Base-by-base conservation (phyloP, 371 early-diverging fungal genomes). In the Saksenaea vasiformis region DNA sequence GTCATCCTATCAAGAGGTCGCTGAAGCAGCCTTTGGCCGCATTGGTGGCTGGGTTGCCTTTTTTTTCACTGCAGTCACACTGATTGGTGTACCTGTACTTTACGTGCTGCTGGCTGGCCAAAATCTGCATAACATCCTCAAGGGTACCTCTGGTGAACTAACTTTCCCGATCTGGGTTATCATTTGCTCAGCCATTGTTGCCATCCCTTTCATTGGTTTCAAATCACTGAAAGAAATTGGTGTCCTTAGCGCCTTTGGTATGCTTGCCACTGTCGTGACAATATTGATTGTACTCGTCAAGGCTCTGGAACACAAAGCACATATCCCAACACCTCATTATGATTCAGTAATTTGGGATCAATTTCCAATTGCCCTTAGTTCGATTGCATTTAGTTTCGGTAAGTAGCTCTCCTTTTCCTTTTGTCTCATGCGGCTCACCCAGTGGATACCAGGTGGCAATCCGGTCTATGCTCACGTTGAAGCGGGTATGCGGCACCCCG, bases 211-310 rank as follows among this genome's bases (percentile, higher is more conserved):
- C 62, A 78, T 91, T 36, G 66, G 80, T 26, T 80, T 89, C 53
- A 90, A 88, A 71, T 82, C 88, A 14, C 82, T 91, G 74, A 88
- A 88, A 58, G 94, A 94, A 68, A 87, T 90, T 22, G 90, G 90
- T 7, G 70, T 90, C 55, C 58, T 86, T 15, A 66, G 67, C 22
- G 62, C 71, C 2, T 62, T 69, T 17, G 75, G 77, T 67, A 56
- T 71, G 69, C 27, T 85, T 5, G 73, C 82, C 0, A 80, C 85
- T 0, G 38, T 82, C 0, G 64, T 78, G 34, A 76, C 73, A 4
- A 73, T 84, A 8, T 34, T 76, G 43, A 76, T 80, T 17, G 72
- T 79, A 1, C 60, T 83, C 34, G 65, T 70, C 51, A 70, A 67
- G 60, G 64, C 77, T 11, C 38, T 82, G 17, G 62, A 71, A 31